Evolutionary conservation across 1,284 basidiomycete genomes (phyloP).

Genomic region (Microbotryum lychnidis-dioicae): DNA sequence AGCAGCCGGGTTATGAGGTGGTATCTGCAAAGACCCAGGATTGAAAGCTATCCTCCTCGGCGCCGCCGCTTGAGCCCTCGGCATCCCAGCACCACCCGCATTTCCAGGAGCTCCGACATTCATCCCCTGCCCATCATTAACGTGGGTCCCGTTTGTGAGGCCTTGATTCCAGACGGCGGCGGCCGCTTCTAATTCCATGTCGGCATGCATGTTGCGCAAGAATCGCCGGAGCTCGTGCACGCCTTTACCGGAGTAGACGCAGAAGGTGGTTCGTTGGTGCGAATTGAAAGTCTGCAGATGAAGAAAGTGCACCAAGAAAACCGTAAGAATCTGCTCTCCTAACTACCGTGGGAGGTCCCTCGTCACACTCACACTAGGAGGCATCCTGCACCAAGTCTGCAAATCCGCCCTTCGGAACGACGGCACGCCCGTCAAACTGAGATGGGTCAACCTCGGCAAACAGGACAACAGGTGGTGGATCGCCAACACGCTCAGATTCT

Average conservation of each 20-base stretch:
- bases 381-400: conserved; percentile 80
- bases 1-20: too few relatives aligned
- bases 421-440: conserved; percentile 91
- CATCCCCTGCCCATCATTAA: too few relatives aligned
- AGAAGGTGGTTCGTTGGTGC: conserved; percentile 85
- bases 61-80: too few relatives aligned
- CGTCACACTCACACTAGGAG: conserved; percentile 64
- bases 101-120: too few relatives aligned
- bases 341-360: background rate
- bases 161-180: too few relatives aligned
- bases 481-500: conserved; percentile 84
- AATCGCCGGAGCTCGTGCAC: conserved; percentile 74
- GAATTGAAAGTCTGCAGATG: conserved; percentile 71
- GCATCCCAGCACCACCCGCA: too few relatives aligned
- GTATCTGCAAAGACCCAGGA: too few relatives aligned
- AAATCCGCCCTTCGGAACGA: conserved; percentile 78
- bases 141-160: too few relatives aligned
- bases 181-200: background rate
- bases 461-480: conserved; percentile 83
- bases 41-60: too few relatives aligned
- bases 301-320: background rate
- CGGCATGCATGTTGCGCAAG: conserved; percentile 41
- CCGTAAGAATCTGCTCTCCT: background rate
- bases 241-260: conserved; percentile 91
- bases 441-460: conserved; percentile 80